Evolutionary conservation across 2,329 filamentous ascomycete genomes (phyloP).

Genomic region (Penicillium sp.): DNA sequence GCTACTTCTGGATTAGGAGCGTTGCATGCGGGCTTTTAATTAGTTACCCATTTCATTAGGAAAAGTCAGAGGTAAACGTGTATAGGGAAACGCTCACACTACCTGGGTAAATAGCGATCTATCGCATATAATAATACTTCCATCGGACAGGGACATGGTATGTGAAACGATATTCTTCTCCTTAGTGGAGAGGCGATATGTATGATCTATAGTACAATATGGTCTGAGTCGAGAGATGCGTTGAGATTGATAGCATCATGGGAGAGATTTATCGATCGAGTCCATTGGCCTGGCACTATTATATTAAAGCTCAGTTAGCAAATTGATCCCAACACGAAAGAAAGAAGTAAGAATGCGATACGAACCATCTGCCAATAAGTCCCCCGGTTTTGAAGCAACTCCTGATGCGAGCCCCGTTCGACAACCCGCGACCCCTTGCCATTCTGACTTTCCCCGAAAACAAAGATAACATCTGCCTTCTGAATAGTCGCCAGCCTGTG

Average conservation of each 20-base stretch:
- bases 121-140: too few species aligned
- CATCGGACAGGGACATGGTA: too few species aligned
- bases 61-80: too few species aligned
- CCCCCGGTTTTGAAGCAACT: not conserved
- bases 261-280: not conserved
- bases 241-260: not conserved
- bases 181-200: not conserved
- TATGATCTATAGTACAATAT: not conserved
- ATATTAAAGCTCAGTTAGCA: not conserved
- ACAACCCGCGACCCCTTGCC: not conserved
- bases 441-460: not conserved
- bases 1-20: too few species aligned
- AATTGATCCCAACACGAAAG: not conserved
- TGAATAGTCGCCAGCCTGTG: slow-evolving; percentile 5
- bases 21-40: too few species aligned
- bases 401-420: not conserved
- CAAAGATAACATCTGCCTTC: not conserved
- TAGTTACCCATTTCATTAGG: too few species aligned
- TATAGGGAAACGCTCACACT: too few species aligned
- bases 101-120: too few species aligned
- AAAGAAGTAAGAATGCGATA: not conserved
- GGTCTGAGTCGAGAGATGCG: not conserved
- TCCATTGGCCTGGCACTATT: not conserved
- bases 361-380: slow-evolving; percentile 5
- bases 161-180: too few species aligned